phyloP scores from a whole-genome alignment of 768 basidiomycete species.

The Obba rivulosa region DNA sequence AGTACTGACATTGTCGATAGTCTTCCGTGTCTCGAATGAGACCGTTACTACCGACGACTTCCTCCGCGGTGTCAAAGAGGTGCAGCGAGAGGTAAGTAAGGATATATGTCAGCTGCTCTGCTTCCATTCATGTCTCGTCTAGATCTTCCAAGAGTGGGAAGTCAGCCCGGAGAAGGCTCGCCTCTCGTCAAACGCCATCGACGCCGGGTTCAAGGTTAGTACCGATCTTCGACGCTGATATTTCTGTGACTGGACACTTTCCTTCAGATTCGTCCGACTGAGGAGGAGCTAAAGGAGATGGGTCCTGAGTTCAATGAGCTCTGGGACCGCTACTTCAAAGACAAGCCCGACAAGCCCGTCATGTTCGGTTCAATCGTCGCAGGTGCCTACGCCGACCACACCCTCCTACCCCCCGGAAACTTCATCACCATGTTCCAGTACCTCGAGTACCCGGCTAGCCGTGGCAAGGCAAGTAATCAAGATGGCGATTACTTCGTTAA shows the following conservation, averaged over 20 bases:
- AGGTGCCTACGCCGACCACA: conserved; percentile 68
- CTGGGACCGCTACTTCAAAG: conserved; percentile 69
- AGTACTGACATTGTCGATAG: conserved; percentile 21
- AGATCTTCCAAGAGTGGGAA: conserved; percentile 63
- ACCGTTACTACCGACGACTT: conserved; percentile 61
- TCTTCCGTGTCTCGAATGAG: conserved; percentile 66
- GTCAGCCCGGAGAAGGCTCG: conserved; percentile 61
- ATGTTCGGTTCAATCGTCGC: conserved; percentile 71
- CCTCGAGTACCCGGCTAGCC: conserved; percentile 69
- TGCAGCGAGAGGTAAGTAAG: conserved; percentile 42
- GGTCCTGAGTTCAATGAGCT: conserved; percentile 70
- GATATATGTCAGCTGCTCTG: not conserved
- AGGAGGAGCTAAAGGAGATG: conserved; percentile 69
- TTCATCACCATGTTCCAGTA: conserved; percentile 76
- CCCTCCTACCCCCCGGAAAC: conserved; percentile 65
- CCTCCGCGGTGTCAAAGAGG: conserved; percentile 59
- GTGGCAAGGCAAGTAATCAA: conserved; percentile 49
- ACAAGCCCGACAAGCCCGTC: conserved; percentile 76
- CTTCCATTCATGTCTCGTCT: not conserved
- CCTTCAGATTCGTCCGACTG: conserved; percentile 60
- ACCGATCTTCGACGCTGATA: not conserved
- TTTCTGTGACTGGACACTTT: not conserved
- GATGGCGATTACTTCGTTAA: not conserved
- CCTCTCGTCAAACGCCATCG: conserved; percentile 65
- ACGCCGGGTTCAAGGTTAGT: conserved; percentile 66